These are phyloP conservation scores for Wickerhamiella kurtzmanii DNA, from an alignment of 805 yeast genomes.

Conservation along the genomic window DNA sequence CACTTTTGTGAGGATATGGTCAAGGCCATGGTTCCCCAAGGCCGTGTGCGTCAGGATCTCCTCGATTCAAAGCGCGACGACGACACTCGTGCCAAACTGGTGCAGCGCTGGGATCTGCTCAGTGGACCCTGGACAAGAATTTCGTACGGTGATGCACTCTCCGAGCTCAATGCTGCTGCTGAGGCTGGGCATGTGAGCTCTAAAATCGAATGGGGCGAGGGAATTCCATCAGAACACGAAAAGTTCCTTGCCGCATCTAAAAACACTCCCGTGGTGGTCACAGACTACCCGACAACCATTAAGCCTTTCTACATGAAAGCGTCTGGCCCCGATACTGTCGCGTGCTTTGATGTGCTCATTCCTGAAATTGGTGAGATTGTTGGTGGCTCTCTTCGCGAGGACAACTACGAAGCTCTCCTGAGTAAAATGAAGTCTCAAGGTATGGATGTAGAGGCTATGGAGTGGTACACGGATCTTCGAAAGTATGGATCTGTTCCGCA, in stretches of 20 bases:
- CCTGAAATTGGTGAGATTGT: slow-evolving; percentile 90
- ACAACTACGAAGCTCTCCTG: slow-evolving; percentile 35
- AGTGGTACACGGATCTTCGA: slow-evolving; percentile 72
- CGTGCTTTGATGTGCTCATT: slow-evolving; percentile 75
- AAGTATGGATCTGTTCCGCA: slow-evolving; percentile 76
- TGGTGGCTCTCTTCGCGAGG: slow-evolving; percentile 91
- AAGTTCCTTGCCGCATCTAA: slow-evolving; percentile 65
- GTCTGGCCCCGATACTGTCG: slow-evolving; percentile 35
- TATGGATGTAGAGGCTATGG: slow-evolving; percentile 45
- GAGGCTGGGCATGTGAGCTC: slow-evolving; percentile 28
- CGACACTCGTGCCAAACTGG: slow-evolving; percentile 27
- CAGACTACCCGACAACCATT: slow-evolving; percentile 64
- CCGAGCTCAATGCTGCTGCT: slow-evolving; percentile 31
- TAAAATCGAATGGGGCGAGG: slow-evolving; percentile 54
- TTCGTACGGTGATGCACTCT: slow-evolving; percentile 65
- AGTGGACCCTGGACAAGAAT: slow-evolving; percentile 49
- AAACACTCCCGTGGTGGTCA: slow-evolving; percentile 69
- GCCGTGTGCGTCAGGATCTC: slow-evolving; percentile 17
- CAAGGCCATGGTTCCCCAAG: slow-evolving; percentile 31
- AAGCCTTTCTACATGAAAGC: slow-evolving; percentile 88
- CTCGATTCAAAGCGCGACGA: slow-evolving; percentile 24
- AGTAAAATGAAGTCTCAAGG: slow-evolving; percentile 37
- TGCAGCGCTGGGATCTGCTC: slow-evolving; percentile 49
- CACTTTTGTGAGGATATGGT: slow-evolving; percentile 58
- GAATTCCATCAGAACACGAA: slow-evolving; percentile 75